phyloP scores from a whole-genome alignment of 345 rosid genomes.

The Heritiera littoralis region DNA sequence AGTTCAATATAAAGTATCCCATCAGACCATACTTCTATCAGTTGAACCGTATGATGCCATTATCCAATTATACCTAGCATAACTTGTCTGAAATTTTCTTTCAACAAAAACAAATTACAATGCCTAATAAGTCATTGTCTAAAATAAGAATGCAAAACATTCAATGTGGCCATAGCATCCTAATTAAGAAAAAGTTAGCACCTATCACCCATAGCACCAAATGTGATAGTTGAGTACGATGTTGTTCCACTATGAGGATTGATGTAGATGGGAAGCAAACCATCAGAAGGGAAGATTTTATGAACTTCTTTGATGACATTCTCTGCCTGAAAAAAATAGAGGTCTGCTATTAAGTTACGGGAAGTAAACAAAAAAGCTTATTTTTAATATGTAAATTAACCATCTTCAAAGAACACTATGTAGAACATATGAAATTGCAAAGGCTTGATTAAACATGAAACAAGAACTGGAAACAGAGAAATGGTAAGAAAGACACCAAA shows the following conservation, averaged over 20 bases:
- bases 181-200: slow-evolving; percentile 25
- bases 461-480: not conserved
- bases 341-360: not conserved
- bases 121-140: not conserved
- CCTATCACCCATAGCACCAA: slow-evolving; percentile 99
- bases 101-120: not conserved
- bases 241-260: slow-evolving; percentile 58
- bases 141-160: not conserved
- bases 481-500: slow-evolving; percentile 16
- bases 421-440: slow-evolving; percentile 1
- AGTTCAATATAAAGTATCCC: not conserved
- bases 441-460: slow-evolving; percentile 4
- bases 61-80: slow-evolving; percentile 3
- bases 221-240: slow-evolving; percentile 75
- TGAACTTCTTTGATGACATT: slow-evolving; percentile 63
- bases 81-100: not conserved
- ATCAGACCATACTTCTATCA: not conserved
- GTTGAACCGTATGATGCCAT: not conserved
- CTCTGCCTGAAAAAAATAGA: slow-evolving; percentile 58
- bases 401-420: not conserved
- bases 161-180: not conserved
- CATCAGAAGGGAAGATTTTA: slow-evolving; percentile 87
- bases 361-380: slow-evolving; percentile 8
- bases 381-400: not conserved
- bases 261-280: slow-evolving; percentile 89